These are phyloP conservation scores for Russula brevipes DNA, from an alignment of 768 basidiomycete species.

Conservation along the genomic window DNA sequence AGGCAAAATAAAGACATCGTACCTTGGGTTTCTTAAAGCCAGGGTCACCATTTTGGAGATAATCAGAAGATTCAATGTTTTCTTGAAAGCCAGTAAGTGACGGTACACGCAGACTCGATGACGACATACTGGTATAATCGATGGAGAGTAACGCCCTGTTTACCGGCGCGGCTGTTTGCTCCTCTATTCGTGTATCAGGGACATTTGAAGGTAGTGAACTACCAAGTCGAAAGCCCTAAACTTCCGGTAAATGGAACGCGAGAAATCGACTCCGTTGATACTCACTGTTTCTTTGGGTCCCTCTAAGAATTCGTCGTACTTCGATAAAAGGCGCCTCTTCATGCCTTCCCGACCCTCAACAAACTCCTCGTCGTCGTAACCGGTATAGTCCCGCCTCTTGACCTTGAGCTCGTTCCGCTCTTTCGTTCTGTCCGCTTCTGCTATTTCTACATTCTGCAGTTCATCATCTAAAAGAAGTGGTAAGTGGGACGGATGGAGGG, in stretches of 20 bases:
- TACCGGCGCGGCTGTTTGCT: constrained; percentile 53
- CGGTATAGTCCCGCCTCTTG: constrained; percentile 85
- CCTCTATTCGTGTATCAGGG: constrained; percentile 40
- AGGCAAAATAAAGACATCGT: constrained; percentile 18
- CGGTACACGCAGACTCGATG: neutral
- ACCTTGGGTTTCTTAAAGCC: constrained; percentile 97
- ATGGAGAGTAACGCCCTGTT: constrained; percentile 80
- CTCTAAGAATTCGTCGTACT: constrained; percentile 90
- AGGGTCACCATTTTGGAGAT: constrained; percentile 82
- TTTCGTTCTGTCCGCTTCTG: constrained; percentile 75
- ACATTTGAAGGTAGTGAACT: constrained; percentile 41
- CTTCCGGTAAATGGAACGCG: neutral
- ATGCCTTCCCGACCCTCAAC: constrained; percentile 64
- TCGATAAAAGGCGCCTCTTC: constrained; percentile 78
- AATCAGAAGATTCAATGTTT: constrained; percentile 82
- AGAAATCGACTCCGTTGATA: neutral
- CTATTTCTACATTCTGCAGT: constrained; percentile 92
- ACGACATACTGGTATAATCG: constrained; percentile 79
- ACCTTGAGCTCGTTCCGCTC: constrained; percentile 82
- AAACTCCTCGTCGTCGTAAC: constrained; percentile 97
- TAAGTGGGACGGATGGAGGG: constrained; percentile 11
- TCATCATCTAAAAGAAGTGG: constrained; percentile 73
- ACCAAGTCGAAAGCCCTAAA: constrained; percentile 84
- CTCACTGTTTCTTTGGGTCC: constrained; percentile 65
- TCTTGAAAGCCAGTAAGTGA: constrained; percentile 43